Conservation (phyloP, 495 filamentous ascomycete genomes). For the Neurospora sp. region DNA sequence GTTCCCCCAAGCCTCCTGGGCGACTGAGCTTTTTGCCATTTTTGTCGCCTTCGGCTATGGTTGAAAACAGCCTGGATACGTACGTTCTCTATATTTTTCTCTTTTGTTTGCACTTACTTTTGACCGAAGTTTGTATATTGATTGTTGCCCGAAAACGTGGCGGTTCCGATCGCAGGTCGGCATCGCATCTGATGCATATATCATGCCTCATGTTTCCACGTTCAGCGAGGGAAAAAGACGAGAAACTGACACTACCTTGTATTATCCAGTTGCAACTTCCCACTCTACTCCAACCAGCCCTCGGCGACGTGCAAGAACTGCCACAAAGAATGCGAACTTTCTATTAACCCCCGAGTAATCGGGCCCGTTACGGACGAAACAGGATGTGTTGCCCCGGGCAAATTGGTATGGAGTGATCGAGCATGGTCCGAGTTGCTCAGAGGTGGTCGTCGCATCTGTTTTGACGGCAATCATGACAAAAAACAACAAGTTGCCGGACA, state of each 20-base stretch:
- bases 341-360: constrained; percentile 46
- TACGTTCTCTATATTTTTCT: neutral
- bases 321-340: constrained; percentile 28
- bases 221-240: neutral
- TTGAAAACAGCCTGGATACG: neutral
- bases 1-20: neutral
- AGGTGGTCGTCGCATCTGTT: constrained; percentile 9
- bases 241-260: constrained; percentile 7
- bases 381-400: constrained; percentile 33
- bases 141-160: neutral
- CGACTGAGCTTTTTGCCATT: neutral
- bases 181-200: neutral
- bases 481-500: neutral
- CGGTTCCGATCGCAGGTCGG: neutral
- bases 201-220: neutral
- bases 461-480: neutral
- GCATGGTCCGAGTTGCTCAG: constrained; percentile 48
- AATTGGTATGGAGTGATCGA: constrained; percentile 40
- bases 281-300: constrained; percentile 42
- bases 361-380: constrained; percentile 48
- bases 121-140: neutral
- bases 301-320: constrained; percentile 44
- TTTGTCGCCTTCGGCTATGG: neutral
- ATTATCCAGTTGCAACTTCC: constrained; percentile 38
- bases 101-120: neutral